phyloP scores from a whole-genome alignment of 1,284 basidiomycete species.

The Acaromyces ingoldii region DNA sequence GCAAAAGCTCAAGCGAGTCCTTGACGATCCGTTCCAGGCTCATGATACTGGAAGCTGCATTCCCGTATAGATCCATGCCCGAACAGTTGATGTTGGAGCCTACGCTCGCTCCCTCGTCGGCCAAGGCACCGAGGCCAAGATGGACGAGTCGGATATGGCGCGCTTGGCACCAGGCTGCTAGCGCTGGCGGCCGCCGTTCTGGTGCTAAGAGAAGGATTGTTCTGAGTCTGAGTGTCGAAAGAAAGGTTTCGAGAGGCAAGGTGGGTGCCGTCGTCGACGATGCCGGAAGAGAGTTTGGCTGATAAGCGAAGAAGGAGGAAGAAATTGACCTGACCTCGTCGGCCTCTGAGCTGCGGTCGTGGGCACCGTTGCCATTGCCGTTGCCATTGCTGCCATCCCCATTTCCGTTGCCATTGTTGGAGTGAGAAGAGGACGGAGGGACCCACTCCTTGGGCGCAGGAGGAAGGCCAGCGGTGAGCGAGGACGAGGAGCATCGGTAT shows the following conservation, averaged over 20 bases:
- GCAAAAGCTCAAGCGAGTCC: constrained; percentile 37
- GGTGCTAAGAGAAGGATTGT: constrained; percentile 42
- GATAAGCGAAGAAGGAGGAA: too few species aligned
- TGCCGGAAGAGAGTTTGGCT: too few species aligned
- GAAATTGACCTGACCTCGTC: too few species aligned
- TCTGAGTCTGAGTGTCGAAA: constrained; percentile 28
- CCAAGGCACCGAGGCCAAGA: constrained; percentile 28
- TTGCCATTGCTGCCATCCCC: too few species aligned
- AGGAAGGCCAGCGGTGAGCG: constrained; percentile 1
- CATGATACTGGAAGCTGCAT: constrained; percentile 1
- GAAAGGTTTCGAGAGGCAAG: constrained; percentile 4
- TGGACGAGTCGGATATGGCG: constrained; percentile 32
- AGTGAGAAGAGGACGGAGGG: too few species aligned
- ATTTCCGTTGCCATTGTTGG: too few species aligned
- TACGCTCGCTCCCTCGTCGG: constrained; percentile 9
- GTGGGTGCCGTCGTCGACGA: background rate
- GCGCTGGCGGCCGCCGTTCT: constrained; percentile 30
- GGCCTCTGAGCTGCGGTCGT: too few species aligned
- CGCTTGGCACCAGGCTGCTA: constrained; percentile 23
- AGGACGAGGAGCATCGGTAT: constrained; percentile 24
- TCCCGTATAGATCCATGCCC: constrained; percentile 3
- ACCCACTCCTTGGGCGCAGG: background rate
- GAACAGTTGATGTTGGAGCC: constrained; percentile 15
- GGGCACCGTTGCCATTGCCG: too few species aligned
- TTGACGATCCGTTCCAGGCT: constrained; percentile 35